Base-by-base conservation (phyloP, 495 filamentous ascomycete species). In the Penicillium nucicola region DNA sequence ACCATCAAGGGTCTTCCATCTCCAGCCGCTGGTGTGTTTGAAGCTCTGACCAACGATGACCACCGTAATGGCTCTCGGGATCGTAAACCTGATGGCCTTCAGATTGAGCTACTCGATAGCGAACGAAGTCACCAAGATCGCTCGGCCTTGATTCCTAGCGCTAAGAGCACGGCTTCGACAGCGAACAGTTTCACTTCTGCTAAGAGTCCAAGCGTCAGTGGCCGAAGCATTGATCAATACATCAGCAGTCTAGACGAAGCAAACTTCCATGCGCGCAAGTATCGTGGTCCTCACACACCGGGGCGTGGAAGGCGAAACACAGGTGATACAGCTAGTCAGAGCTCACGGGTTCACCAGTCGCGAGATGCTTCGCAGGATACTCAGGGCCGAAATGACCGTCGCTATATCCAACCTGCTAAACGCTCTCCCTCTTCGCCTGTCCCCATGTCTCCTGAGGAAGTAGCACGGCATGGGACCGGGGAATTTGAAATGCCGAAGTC, bases 381-480 rank as follows among this genome's bases (percentile, higher is more conserved):
- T 20, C 83, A 88, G 35, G 88, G 86, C 15, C 78, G 86, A 32
- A 77, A 75, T 42, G 75, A 77, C 8, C 72, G 78, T 45, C 82
- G 84, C 37, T 87, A 86, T 53, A 88, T 90, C 53, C 87, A 84
- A 33, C 86, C 90, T 23, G 86, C 88, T 6, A 95, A 95, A 62
- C 78, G 89, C 5, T 95, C 91, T 5, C 91, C 90, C 4, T 92
- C 89, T 36, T 95, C 90, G 9, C 91, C 91, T 0, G 82, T 95
- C 11, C 88, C 90, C 14, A 96, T 96, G 91, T 92, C 90, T 1
- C 89, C 89, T 0, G 88, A 95, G 56, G 89, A 93, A 50, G 56
- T 88, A 56, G 80, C 82, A 57, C 80, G 76, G 54, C 73, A 82
- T 31, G 74, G 79, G 42, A 78, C 68, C 0, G 73, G 70, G 1